A percentile compares a stretch with the other conserved stretches of the same genome.
Evolutionary conservation across 2,329 filamentous ascomycete species (phyloP).

Genomic region (Ophiostoma piceae): DNA sequence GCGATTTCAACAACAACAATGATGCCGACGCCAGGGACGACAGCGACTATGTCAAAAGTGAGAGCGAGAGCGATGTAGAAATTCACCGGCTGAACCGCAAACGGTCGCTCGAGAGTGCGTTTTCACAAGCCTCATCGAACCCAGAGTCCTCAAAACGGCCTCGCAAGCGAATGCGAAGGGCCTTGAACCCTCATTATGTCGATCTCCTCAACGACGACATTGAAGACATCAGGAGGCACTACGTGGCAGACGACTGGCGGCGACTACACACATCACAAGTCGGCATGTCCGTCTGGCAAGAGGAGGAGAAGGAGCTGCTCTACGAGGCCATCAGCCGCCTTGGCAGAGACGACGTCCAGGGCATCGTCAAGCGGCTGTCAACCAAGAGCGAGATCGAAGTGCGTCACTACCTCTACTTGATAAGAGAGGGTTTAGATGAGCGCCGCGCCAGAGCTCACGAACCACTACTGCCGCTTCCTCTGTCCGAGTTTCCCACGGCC

Average conservation of each 20-base stretch:
- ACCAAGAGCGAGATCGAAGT: constrained; percentile 74
- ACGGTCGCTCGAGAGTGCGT: constrained; percentile 8
- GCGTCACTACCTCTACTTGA: constrained; percentile 59
- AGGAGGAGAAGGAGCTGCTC: constrained; percentile 63
- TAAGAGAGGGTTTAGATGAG: constrained; percentile 47
- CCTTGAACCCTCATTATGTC: constrained; percentile 46
- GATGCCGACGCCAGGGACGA: background rate
- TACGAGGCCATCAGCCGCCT: constrained; percentile 61
- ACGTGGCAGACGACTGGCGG: constrained; percentile 32
- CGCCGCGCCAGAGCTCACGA: constrained; percentile 24
- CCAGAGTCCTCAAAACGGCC: background rate
- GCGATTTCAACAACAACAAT: background rate
- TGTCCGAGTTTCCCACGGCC: constrained; percentile 61
- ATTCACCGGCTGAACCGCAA: constrained; percentile 5
- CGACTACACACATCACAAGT: constrained; percentile 51
- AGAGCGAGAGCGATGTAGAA: background rate
- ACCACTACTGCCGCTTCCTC: constrained; percentile 37
- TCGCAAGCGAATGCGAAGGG: constrained; percentile 37
- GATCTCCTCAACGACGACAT: constrained; percentile 54
- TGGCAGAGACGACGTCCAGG: constrained; percentile 56
- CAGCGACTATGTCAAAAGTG: background rate
- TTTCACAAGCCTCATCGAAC: background rate
- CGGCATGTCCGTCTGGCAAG: constrained; percentile 65
- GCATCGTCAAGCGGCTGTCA: constrained; percentile 57
- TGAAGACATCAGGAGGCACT: constrained; percentile 44